These are phyloP conservation scores for Globisporangium sylvaticum DNA, from an alignment of 352 stramenopile genomes.

Conservation along the genomic window DNA sequence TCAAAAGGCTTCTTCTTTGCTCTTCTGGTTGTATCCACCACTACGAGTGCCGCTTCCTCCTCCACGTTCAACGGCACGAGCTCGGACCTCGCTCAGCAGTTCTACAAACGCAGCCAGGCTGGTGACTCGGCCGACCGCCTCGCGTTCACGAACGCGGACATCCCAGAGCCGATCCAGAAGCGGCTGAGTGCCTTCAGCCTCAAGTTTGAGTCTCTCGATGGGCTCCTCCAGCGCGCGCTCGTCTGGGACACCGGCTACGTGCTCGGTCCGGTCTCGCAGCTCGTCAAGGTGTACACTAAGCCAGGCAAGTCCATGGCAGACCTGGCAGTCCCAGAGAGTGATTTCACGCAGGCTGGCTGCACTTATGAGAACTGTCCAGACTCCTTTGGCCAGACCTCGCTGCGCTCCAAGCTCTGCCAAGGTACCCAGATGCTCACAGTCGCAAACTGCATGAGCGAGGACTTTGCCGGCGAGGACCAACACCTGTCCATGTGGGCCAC, in stretches of 20 bases:
- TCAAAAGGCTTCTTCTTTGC: background rate
- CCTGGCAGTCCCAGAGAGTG: slow-evolving; percentile 19
- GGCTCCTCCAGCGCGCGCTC: slow-evolving; percentile 43
- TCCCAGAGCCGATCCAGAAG: slow-evolving; percentile 1
- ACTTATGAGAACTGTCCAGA: slow-evolving; percentile 17
- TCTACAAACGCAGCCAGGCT: slow-evolving; percentile 8
- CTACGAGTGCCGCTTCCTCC: background rate
- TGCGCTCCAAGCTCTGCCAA: slow-evolving; percentile 19
- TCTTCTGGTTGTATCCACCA: too few relatives aligned
- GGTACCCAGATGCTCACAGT: slow-evolving; percentile 20
- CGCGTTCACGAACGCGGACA: background rate
- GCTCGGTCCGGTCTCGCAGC: slow-evolving; percentile 11
- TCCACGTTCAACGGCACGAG: slow-evolving; percentile 6
- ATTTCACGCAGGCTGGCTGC: slow-evolving; percentile 22
- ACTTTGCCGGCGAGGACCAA: slow-evolving; percentile 5
- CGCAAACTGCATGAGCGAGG: slow-evolving; percentile 25
- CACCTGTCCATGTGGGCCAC: slow-evolving; percentile 26
- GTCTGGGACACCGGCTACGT: slow-evolving; percentile 56
- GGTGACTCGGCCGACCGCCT: background rate
- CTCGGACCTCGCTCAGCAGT: slow-evolving; percentile 18
- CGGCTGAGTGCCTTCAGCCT: slow-evolving; percentile 18
- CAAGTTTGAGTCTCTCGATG: slow-evolving; percentile 22
- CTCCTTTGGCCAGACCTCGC: slow-evolving; percentile 10
- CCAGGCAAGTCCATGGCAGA: slow-evolving; percentile 26
- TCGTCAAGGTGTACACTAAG: slow-evolving; percentile 29